These are phyloP conservation scores for Phytophthora rubi DNA, from an alignment of 352 stramenopile species.

Conservation along the genomic window DNA sequence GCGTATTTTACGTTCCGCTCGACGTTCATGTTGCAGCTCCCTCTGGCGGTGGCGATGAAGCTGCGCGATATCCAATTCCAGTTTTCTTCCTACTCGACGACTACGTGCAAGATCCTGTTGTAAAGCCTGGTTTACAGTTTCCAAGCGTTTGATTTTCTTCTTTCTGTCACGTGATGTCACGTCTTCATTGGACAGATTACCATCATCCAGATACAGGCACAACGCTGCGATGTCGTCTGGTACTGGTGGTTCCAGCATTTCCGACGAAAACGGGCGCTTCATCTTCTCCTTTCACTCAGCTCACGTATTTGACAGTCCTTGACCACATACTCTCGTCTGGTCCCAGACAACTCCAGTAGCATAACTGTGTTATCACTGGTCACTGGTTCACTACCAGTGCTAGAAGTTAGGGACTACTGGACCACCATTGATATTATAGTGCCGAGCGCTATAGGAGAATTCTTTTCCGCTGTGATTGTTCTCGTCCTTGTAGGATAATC, in stretches of 20 bases:
- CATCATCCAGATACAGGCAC: slow-evolving; percentile 11
- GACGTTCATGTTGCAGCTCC: slow-evolving; percentile 4
- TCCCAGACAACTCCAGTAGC: neutral
- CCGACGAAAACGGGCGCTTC: neutral
- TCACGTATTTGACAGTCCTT: neutral
- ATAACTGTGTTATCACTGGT: too few species aligned
- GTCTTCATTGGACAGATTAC: neutral
- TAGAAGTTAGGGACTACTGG: neutral
- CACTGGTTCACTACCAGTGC: too few species aligned
- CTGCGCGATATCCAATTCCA: slow-evolving; percentile 16
- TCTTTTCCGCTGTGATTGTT: too few species aligned
- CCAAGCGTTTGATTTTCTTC: slow-evolving; percentile 15
- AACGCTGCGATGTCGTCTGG: slow-evolving; percentile 15
- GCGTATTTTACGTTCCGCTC: neutral
- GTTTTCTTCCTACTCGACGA: slow-evolving; percentile 6
- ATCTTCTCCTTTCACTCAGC: slow-evolving; percentile 5
- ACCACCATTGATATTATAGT: too few species aligned
- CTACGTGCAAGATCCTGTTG: slow-evolving; percentile 14
- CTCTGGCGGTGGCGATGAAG: slow-evolving; percentile 11
- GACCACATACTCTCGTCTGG: neutral
- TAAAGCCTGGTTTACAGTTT: slow-evolving; percentile 5
- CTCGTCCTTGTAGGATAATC: too few species aligned
- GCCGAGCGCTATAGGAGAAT: too few species aligned
- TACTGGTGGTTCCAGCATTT: neutral
- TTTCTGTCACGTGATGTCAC: neutral